These are phyloP conservation scores for Lactarius quietus DNA, from an alignment of 768 basidiomycete species.

Conservation along the genomic window DNA sequence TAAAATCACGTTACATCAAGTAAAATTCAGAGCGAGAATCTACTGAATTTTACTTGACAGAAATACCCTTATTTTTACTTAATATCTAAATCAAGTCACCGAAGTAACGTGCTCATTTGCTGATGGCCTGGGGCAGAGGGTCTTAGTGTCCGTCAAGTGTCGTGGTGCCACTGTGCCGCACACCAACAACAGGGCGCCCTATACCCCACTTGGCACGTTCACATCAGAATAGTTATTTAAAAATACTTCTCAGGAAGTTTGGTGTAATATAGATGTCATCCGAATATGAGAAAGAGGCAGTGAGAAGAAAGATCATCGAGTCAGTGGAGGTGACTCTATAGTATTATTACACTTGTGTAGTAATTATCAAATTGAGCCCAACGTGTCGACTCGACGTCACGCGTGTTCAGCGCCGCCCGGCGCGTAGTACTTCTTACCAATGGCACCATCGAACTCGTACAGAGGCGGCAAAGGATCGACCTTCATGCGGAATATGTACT, in stretches of 20 bases:
- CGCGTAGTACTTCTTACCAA: conserved; percentile 36
- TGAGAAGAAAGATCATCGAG: not conserved
- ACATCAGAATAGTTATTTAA: too few relatives aligned
- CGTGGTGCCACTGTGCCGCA: not conserved
- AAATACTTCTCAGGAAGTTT: not conserved
- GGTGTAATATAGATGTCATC: not conserved
- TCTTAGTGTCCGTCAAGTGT: not conserved
- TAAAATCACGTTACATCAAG: too few relatives aligned
- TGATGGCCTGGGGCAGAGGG: too few relatives aligned
- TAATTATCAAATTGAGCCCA: not conserved
- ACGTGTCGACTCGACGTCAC: not conserved
- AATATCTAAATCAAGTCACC: too few relatives aligned
- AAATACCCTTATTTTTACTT: too few relatives aligned
- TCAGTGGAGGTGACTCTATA: not conserved
- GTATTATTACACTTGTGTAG: not conserved
- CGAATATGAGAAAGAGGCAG: not conserved
- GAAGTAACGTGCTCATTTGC: too few relatives aligned
- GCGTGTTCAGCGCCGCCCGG: conserved; percentile 29
- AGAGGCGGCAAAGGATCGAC: conserved; percentile 43
- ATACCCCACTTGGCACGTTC: not conserved
- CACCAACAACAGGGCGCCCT: not conserved
- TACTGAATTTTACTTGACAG: too few relatives aligned
- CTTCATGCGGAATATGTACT: conserved; percentile 47
- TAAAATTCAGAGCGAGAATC: too few relatives aligned
- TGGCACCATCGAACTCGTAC: conserved; percentile 42